Conservation (phyloP, 371 early-diverging fungal genomes). For the Rhizopus delemar region DNA sequence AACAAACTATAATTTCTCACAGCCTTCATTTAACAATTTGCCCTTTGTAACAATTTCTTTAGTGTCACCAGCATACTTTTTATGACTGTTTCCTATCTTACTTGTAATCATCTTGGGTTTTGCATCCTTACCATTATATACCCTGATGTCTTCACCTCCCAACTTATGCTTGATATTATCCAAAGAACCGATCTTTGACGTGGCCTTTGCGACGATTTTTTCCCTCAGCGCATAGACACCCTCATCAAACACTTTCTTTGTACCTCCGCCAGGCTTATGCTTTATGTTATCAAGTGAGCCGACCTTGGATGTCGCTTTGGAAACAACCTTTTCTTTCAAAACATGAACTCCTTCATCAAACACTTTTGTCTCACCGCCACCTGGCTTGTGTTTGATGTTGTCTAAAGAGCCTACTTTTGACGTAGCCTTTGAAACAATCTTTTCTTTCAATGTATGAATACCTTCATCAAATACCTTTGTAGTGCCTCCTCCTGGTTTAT, state of each 20-base stretch:
- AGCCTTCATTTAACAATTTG: too few relatives aligned
- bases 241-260: not conserved
- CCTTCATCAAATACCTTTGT: slow-evolving; percentile 18
- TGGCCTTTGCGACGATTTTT: not conserved
- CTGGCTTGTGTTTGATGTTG: slow-evolving; percentile 25
- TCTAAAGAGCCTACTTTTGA: slow-evolving; percentile 27
- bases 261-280: slow-evolving; percentile 16
- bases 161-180: slow-evolving; percentile 29
- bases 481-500: slow-evolving; percentile 26
- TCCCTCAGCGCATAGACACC: not conserved
- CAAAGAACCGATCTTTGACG: slow-evolving; percentile 21
- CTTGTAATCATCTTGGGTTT: not conserved
- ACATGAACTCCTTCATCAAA: slow-evolving; percentile 10
- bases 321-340: not conserved
- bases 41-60: not conserved
- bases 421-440: slow-evolving; percentile 5
- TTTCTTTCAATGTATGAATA: slow-evolving; percentile 5
- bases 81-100: not conserved
- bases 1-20: too few relatives aligned
- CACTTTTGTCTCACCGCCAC: slow-evolving; percentile 20
- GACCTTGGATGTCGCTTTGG: slow-evolving; percentile 6
- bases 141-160: slow-evolving; percentile 17
- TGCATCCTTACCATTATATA: slow-evolving; percentile 13
- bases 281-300: slow-evolving; percentile 16
- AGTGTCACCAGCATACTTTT: not conserved